A percentile compares a stretch with the other conserved stretches of the same genome.
Conservation (phyloP, 108 stramenopile species). For the Craspedostauros australis region DNA sequence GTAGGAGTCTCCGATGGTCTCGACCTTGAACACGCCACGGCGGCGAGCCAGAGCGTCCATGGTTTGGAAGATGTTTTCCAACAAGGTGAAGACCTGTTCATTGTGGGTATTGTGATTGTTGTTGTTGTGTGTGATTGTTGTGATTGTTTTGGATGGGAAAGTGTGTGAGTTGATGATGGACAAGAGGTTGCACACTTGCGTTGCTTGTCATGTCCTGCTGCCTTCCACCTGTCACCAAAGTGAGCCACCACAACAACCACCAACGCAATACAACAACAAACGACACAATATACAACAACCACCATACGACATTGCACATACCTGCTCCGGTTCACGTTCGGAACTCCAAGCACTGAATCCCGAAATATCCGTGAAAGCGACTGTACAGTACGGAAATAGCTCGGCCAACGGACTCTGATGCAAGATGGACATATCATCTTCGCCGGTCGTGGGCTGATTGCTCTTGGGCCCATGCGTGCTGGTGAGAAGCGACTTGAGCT, state of each 20-base stretch:
- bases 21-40: conserved; percentile 18
- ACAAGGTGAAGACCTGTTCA: conserved; percentile 10
- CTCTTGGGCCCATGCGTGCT: not conserved
- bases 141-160: too few relatives aligned
- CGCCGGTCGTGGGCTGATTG: not conserved
- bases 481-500: conserved; percentile 5
- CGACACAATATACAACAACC: too few relatives aligned
- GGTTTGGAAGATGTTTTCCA: conserved; percentile 11
- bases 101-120: too few relatives aligned
- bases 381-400: conserved; percentile 46
- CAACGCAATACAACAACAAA: too few relatives aligned
- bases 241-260: too few relatives aligned
- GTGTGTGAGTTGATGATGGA: too few relatives aligned
- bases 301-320: too few relatives aligned
- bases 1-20: conserved; percentile 20
- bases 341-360: conserved; percentile 46
- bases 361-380: conserved; percentile 44
- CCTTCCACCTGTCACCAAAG: too few relatives aligned
- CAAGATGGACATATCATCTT: conserved; percentile 1
- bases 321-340: conserved; percentile 28
- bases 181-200: too few relatives aligned
- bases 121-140: too few relatives aligned
- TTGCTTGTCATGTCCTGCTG: too few relatives aligned
- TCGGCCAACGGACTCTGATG: conserved; percentile 40
- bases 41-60: conserved; percentile 16